Base-by-base conservation (phyloP, 1,284 basidiomycete species). In the Hymenochaete sp. region DNA sequence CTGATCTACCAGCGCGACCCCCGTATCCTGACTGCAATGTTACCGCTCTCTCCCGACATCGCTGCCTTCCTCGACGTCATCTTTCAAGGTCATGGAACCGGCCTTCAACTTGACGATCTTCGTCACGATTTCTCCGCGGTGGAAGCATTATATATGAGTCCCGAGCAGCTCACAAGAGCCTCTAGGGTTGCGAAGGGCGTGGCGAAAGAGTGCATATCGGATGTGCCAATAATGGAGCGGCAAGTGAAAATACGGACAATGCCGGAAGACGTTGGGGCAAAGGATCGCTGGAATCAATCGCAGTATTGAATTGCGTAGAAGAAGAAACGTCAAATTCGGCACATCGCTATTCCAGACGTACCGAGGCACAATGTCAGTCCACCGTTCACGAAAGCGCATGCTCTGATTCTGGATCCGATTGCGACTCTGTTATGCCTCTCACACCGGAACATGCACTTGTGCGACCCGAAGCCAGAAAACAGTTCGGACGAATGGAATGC, bases 1-100 rank as follows among this genome's bases (percentile, higher is more conserved):
- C 59, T 63, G 27, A 62, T 66, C n/a, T 78, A 67, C 62, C 61
- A 72, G 31, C 61, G 64, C 45, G 66, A 74, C 56, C 63, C 66
- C 3, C 56, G 65, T 36, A 73, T 71, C 55, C 63, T 78, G 1
- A 62, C 60, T 21, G 58, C 64, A 35, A 71, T 73, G 56, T 65
- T 78, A 5, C 70, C 73, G 42, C 68, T 79, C 56, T 70, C 67
- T 54, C 22, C 57, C 59, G 40, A 63, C 62, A 24, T 63, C 64
- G 51, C 53, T 58, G 21, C 14, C 6, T 59, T 71, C 39, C 58
- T 72, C 45, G 44, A 48, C 21, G 51, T 55, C 38, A 56, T 61
- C 29, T 58, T 62, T 56, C 52, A 52, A 19, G 48, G 57, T 40
- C 58, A 60, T 26, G 36, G 40, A 11, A 52, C 43, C 16, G 59